Evolutionary conservation across 331 rosid species (phyloP).

Genomic region (Pyrus hybrid): DNA sequence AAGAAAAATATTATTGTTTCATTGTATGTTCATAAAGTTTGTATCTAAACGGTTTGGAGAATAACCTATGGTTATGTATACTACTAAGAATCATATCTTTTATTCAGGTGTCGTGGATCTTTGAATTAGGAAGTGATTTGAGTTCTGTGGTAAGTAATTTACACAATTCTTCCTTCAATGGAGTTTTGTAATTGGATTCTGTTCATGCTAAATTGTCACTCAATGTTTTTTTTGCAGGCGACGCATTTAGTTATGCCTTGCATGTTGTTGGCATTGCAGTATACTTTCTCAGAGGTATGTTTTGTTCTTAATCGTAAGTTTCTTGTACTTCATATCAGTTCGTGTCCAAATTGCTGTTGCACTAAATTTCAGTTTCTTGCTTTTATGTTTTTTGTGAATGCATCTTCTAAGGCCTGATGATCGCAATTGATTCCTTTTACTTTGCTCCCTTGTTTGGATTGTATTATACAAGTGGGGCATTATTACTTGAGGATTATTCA

Average conservation of each 20-base stretch:
- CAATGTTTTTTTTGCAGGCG: constrained; percentile 14
- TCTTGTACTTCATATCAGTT: background rate
- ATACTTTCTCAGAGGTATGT: constrained; percentile 24
- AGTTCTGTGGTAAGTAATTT: constrained; percentile 28
- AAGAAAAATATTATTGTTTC: background rate
- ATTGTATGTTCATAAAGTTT: background rate
- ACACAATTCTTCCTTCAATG: constrained; percentile 5
- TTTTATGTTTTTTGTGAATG: background rate
- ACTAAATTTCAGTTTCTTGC: background rate
- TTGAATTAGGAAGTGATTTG: constrained; percentile 48
- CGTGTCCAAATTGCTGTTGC: background rate
- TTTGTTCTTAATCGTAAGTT: background rate
- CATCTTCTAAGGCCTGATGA: background rate
- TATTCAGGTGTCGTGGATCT: constrained; percentile 87
- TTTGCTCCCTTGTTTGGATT: background rate
- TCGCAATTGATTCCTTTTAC: background rate
- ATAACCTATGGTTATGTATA: background rate
- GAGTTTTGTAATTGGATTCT: constrained; percentile 5
- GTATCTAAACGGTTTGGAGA: background rate
- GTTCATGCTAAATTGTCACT: background rate
- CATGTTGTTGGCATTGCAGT: constrained; percentile 12
- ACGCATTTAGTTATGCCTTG: background rate
- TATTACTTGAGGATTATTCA: background rate
- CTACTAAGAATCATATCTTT: constrained; percentile 1
- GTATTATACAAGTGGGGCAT: background rate